Base-by-base conservation (phyloP, 1,284 basidiomycete genomes). In the Ceratobasidium sp. region DNA sequence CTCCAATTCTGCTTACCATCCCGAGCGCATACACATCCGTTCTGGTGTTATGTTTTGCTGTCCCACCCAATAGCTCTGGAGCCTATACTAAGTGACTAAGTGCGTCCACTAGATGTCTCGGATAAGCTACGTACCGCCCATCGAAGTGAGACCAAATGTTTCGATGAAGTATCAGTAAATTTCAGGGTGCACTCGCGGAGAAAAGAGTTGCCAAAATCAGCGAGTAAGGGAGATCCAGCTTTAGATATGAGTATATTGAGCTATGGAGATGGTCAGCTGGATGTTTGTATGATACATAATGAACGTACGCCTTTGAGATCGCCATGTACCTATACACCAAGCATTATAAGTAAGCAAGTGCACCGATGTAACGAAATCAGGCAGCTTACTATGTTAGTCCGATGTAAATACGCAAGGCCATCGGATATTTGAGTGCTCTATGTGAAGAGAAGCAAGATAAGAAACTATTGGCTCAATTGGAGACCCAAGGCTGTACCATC, bases 301-400 rank as follows among this genome's bases (percentile, higher is more conserved):
- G n/a, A 15, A 58, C 68, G 20, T 42, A 71, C 68, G 15, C 51
- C 68, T 58, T 71, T 71, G 4, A 71, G 23, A 28, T 71, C 68
- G 20, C 68, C 68, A 58, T 71, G 53, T 13, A 46, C 44, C 44
- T 46, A 13, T 6, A 46, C 7, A 46, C 13, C 6, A 13, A 46
- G 6, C 13, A 46, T 13, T 46, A 46, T 46, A 13, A 46, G 44
- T 13, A 6, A 46, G n/a, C 13, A 46, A 13, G 13, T 46, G 6
- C 44, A 46, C 13, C 44, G 7, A 13, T 6, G 44, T 46, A 13
- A 13, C 13, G 44, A 46, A 46, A 6, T 6, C 13, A 46, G n/a
- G n/a, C n/a, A n/a, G n/a, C 44, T 46, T 13, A 46, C 44, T 6
- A 46, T 46, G 13, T 46, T 46, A 13, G 7, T 46, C 13, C 13